A percentile compares a stretch with the other conserved stretches of the same genome.
These are phyloP conservation scores for Mortierella sp. DNA, from an alignment of 371 early-diverging fungal species.

Conservation along the genomic window DNA sequence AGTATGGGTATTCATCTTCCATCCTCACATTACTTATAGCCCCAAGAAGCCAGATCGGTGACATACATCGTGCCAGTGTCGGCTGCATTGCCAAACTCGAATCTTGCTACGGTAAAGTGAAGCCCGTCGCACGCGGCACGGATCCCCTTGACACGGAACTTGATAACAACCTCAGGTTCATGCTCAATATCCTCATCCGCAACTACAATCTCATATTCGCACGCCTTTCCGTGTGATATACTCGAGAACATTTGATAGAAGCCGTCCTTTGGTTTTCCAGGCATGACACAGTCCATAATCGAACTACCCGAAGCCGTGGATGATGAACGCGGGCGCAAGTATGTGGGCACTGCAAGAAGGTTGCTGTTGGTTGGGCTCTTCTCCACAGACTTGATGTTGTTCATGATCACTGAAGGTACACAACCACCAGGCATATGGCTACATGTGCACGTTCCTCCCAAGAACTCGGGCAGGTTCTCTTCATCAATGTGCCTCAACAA, in stretches of 20 bases:
- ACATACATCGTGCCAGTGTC: conserved; percentile 47
- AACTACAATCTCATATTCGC: conserved; percentile 51
- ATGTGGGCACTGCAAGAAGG: conserved; percentile 40
- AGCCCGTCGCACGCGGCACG: conserved; percentile 47
- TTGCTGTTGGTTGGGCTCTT: conserved; percentile 19
- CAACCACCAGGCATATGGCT: conserved; percentile 83
- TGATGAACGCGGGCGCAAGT: conserved; percentile 48
- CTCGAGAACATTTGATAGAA: conserved; percentile 47
- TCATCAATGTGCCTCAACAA: conserved; percentile 80
- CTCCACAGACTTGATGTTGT: conserved; percentile 51
- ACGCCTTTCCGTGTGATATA: conserved; percentile 37
- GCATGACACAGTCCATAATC: conserved; percentile 49
- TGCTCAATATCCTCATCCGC: conserved; percentile 46
- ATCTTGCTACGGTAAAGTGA: conserved; percentile 46
- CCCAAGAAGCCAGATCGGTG: not conserved
- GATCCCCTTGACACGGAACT: conserved; percentile 44
- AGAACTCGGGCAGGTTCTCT: conserved; percentile 77
- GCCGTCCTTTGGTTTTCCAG: conserved; percentile 45
- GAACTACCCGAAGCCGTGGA: conserved; percentile 46
- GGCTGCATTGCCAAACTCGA: conserved; percentile 45
- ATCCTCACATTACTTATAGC: not conserved
- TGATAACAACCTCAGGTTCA: conserved; percentile 45
- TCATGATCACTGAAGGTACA: conserved; percentile 63
- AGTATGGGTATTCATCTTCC: not conserved
- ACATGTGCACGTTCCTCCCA: conserved; percentile 85